Conservation (phyloP, 345 rosid genomes). For the Clarkia xantiana region DNA sequence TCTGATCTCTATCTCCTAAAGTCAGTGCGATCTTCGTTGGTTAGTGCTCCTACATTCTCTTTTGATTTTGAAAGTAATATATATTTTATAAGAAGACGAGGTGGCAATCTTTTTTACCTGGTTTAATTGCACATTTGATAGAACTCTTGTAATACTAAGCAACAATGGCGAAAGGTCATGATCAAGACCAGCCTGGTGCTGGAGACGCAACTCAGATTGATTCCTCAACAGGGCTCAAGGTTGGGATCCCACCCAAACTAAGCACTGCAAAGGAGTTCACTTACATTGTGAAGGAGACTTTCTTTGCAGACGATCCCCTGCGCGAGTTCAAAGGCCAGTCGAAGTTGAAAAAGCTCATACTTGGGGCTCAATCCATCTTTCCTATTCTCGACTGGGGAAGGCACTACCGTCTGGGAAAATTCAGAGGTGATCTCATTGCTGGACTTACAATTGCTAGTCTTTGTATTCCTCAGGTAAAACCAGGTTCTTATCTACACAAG, state of each 20-base stretch:
- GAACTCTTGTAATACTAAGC: too few species aligned
- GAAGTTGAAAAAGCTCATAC: neutral
- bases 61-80: neutral
- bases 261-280: neutral
- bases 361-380: neutral
- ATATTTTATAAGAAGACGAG: neutral
- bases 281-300: neutral
- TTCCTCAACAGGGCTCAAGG: neutral
- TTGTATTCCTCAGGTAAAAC: constrained; percentile 2
- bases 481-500: too few species aligned
- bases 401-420: neutral
- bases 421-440: constrained; percentile 1
- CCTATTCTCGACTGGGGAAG: neutral
- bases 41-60: neutral
- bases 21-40: neutral
- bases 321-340: neutral
- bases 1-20: neutral
- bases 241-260: neutral
- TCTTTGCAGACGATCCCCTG: neutral
- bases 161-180: too few species aligned
- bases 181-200: too few species aligned
- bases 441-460: neutral
- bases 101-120: neutral
- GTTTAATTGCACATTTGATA: neutral
- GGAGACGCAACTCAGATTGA: neutral